These are phyloP conservation scores for Aquilaria malaccensis DNA, from an alignment of 345 rosid genomes.

Conservation along the genomic window DNA sequence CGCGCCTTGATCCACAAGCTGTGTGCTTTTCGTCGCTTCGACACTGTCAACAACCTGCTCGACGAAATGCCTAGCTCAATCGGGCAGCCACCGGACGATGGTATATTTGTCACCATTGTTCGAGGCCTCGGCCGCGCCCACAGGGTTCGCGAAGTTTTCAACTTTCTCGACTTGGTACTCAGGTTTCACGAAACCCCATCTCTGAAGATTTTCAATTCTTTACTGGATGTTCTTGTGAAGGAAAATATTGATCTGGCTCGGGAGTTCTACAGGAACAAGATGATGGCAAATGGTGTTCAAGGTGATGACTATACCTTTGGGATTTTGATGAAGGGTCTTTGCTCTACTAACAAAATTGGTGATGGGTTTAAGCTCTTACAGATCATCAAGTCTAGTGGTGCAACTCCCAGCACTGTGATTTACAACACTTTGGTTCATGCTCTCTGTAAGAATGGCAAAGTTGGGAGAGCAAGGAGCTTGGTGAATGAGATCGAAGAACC, in stretches of 20 bases:
- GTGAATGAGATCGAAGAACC: slow-evolving; percentile 68
- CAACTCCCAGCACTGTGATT: slow-evolving; percentile 53
- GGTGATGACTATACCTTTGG: slow-evolving; percentile 86
- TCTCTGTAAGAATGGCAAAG: slow-evolving; percentile 68
- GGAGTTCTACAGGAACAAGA: slow-evolving; percentile 61
- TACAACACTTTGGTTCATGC: slow-evolving; percentile 70
- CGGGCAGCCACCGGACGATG: slow-evolving; percentile 63
- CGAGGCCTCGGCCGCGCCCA: slow-evolving; percentile 68
- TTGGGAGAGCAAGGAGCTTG: slow-evolving; percentile 82
- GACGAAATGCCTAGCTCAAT: slow-evolving; percentile 75
- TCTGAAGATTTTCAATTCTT: slow-evolving; percentile 55
- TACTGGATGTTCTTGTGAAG: slow-evolving; percentile 74
- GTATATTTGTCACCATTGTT: slow-evolving; percentile 51
- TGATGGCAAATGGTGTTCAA: slow-evolving; percentile 56
- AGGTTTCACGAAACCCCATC: slow-evolving; percentile 50
- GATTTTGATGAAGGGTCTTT: slow-evolving; percentile 89
- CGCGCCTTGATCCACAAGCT: slow-evolving; percentile 57
- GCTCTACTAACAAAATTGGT: slow-evolving; percentile 73
- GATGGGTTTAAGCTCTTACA: slow-evolving; percentile 87
- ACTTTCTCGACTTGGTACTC: slow-evolving; percentile 44
- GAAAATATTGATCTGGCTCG: slow-evolving; percentile 86
- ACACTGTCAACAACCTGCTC: slow-evolving; percentile 60
- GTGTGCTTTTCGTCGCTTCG: slow-evolving; percentile 56
- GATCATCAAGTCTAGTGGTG: slow-evolving; percentile 43
- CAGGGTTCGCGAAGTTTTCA: slow-evolving; percentile 37